Base-by-base conservation (phyloP, 2,329 filamentous ascomycete species). In the Colletotrichum limetticola region DNA sequence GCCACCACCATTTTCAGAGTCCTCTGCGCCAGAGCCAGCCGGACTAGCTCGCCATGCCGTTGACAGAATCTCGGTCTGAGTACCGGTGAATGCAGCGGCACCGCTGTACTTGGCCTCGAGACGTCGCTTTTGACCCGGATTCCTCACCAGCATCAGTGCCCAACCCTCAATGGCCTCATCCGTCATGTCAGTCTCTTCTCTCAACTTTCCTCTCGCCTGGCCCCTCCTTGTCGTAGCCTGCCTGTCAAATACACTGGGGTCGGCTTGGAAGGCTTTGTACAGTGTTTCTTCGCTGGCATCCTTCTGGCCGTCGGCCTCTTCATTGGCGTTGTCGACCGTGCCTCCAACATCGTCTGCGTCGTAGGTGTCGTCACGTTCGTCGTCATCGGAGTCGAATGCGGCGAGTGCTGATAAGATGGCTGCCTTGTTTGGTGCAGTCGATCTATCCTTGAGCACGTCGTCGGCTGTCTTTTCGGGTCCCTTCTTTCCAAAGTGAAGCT, bases 281-380 rank as follows among this genome's bases (percentile, higher is more conserved):
- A 99, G 86, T 0, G 85, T 83, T 77, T 94, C 91, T 75, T 98
- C 95, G 74, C 90, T 89, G 66, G 83, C 85, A 37, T 90, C 87
- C 49, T 81, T 83, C 6, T 76, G 78, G 16, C 82, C 85, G 69
- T 88, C 85, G 1, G 83, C 83, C 71, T 89, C 87, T 64, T 90
- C 89, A 46, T 88, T 86, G n/a, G 90, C 86, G 22, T 88, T 86
- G 77, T 98, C 95, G 3, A 98, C 91, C 0, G 94, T 94, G 26
- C 96, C 95, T 46, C 97, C 97, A 2, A 98, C 95, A 79, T 98
- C 97, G 62, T 91, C 94, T 1, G 92, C 91, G 78, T 99, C 97
- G 80, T 99, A 99, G 0, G 96, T 98, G 81, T 99, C 97, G 81
- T 99, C 97, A 46, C 95, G 91, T 84, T 99, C 97, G 80, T 99